A percentile compares a stretch with the other conserved stretches of the same genome.
Evolutionary conservation across 2,329 filamentous ascomycete genomes (phyloP).

Genomic region (Xylaria sp.): DNA sequence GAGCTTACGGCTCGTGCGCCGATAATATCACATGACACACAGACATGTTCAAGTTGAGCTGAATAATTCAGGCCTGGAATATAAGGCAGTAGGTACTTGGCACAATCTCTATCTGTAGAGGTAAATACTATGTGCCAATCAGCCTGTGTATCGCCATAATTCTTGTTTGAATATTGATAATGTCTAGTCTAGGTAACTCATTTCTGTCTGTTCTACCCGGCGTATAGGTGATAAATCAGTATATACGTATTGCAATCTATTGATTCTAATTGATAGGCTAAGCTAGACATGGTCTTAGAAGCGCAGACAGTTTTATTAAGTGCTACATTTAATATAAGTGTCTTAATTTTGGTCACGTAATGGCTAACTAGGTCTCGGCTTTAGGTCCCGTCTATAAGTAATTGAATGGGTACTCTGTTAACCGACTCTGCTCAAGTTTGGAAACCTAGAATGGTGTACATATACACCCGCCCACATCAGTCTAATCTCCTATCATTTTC

Average conservation of each 20-base stretch:
- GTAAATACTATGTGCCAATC: neutral
- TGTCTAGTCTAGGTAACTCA: no score
- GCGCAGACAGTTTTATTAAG: neutral
- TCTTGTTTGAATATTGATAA: neutral
- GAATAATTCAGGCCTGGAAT: no score
- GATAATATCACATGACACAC: no score
- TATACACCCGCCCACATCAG: conserved; percentile 33
- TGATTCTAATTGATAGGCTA: neutral
- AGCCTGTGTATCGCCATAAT: neutral
- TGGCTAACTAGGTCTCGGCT: neutral
- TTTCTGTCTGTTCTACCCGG: no score
- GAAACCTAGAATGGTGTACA: neutral
- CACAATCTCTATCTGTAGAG: no score
- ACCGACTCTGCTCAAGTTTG: neutral
- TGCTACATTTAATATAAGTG: neutral
- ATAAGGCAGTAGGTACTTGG: no score
- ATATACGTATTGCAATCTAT: no score
- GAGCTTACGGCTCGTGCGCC: no score
- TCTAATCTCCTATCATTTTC: conserved; percentile 50
- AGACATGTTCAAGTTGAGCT: no score
- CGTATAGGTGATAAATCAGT: no score
- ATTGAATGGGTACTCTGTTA: neutral
- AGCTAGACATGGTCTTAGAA: neutral
- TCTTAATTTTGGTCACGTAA: no score
- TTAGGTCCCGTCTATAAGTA: neutral